Conservation (phyloP, 2,329 filamentous ascomycete species). For the Colletotrichum filicis region DNA sequence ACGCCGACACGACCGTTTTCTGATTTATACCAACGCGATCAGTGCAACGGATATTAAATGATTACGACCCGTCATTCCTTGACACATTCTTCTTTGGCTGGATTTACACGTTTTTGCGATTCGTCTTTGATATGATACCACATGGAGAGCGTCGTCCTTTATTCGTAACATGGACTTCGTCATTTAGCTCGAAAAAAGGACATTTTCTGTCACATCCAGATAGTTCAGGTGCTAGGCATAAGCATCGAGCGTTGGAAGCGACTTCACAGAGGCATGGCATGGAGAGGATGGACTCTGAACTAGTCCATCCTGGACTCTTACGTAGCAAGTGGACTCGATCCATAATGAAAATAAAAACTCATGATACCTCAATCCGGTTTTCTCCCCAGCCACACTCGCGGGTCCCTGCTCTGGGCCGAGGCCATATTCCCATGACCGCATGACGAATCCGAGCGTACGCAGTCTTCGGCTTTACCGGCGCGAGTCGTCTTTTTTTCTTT, state of each 20-base stretch:
- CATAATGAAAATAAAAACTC: background rate
- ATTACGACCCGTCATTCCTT: constrained; percentile 25
- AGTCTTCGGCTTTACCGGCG: background rate
- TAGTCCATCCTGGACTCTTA: background rate
- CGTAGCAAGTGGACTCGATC: constrained; percentile 1
- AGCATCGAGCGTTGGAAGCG: background rate
- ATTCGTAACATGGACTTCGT: constrained; percentile 17
- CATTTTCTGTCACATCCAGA: background rate
- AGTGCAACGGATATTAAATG: constrained; percentile 15
- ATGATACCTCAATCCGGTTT: background rate
- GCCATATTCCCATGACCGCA: background rate
- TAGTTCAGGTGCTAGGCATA: constrained; percentile 1
- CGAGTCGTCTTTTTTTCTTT: background rate
- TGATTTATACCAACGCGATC: constrained; percentile 14
- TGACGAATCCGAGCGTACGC: background rate
- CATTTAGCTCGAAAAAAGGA: constrained; percentile 20
- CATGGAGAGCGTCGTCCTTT: constrained; percentile 31
- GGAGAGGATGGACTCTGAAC: background rate
- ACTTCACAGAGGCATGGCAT: background rate
- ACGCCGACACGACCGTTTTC: constrained; percentile 12
- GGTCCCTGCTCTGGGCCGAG: background rate
- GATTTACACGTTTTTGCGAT: constrained; percentile 28
- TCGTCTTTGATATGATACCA: constrained; percentile 36
- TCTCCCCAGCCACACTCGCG: background rate
- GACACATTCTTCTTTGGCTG: constrained; percentile 8